A percentile compares a stretch with the other conserved stretches of the same genome.
Conservation (phyloP, 2,329 filamentous ascomycete species). For the Trichoderma cornu-damae region DNA sequence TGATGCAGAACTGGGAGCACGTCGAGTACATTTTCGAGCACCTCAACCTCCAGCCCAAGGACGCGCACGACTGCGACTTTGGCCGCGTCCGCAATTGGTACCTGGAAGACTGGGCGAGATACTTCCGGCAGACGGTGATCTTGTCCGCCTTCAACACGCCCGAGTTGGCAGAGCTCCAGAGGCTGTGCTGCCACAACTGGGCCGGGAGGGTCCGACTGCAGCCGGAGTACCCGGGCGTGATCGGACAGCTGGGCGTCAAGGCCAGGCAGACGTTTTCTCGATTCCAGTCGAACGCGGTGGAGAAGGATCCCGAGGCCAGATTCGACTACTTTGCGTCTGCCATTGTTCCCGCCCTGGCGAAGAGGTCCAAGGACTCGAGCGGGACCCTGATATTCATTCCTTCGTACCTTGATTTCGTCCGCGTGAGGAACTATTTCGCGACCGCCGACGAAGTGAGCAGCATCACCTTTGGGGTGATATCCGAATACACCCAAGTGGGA, state of each 20-base stretch:
- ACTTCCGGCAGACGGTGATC: constrained; percentile 80
- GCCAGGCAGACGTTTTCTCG: constrained; percentile 86
- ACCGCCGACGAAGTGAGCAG: constrained; percentile 54
- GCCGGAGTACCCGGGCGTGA: constrained; percentile 62
- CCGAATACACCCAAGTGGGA: constrained; percentile 75
- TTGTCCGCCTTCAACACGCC: constrained; percentile 81
- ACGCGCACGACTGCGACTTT: constrained; percentile 90
- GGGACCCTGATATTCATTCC: constrained; percentile 88
- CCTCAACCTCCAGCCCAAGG: constrained; percentile 83
- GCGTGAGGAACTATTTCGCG: constrained; percentile 86
- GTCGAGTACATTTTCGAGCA: constrained; percentile 87
- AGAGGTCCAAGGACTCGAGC: constrained; percentile 55
- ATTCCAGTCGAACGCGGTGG: constrained; percentile 66
- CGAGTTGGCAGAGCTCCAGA: constrained; percentile 76
- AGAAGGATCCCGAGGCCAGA: constrained; percentile 75
- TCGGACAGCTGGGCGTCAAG: constrained; percentile 66
- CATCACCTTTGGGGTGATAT: constrained; percentile 67
- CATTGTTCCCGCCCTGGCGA: constrained; percentile 68
- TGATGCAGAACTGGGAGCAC: constrained; percentile 99
- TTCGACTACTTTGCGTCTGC: constrained; percentile 88
- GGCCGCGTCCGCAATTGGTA: constrained; percentile 87
- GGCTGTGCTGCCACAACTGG: constrained; percentile 71
- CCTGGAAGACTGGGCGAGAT: constrained; percentile 75
- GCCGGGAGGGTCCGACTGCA: constrained; percentile 72
- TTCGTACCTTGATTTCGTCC: constrained; percentile 91